Evolutionary conservation across 805 yeast species (phyloP).

Genomic region (Candida broadrunensis): DNA sequence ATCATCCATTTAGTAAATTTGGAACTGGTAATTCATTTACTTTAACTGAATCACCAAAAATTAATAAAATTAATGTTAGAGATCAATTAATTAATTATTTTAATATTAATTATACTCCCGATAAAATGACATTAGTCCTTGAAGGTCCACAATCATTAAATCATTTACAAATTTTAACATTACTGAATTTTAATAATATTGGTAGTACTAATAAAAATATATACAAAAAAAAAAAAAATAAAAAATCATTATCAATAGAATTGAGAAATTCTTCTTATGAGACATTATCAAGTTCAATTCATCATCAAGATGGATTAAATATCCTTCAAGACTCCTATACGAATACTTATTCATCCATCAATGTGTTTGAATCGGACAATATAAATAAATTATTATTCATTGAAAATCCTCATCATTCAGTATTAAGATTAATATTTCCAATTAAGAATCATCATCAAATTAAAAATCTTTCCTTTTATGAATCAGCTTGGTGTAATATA

Average conservation of each 20-base stretch:
- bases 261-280: constrained; percentile 8
- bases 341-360: not conserved
- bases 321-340: not conserved
- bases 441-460: constrained; percentile 7
- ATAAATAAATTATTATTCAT: constrained; percentile 32
- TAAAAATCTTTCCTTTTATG: constrained; percentile 18
- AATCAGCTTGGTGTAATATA: constrained; percentile 51
- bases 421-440: constrained; percentile 49
- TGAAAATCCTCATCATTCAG: constrained; percentile 28
- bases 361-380: not conserved
- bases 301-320: not conserved
- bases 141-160: constrained; percentile 68
- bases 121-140: constrained; percentile 56
- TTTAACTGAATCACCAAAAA: constrained; percentile 28
- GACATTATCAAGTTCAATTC: constrained; percentile 1
- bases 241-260: constrained; percentile 11
- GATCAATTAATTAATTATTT: constrained; percentile 38
- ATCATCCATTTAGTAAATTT: constrained; percentile 59
- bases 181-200: constrained; percentile 39
- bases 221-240: not conserved
- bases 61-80: constrained; percentile 26
- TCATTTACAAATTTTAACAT: constrained; percentile 49
- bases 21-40: constrained; percentile 64
- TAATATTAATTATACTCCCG: constrained; percentile 38
- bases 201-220: not conserved